phyloP scores from a whole-genome alignment of 352 stramenopile species.

The Globisporangium iwayamae region DNA sequence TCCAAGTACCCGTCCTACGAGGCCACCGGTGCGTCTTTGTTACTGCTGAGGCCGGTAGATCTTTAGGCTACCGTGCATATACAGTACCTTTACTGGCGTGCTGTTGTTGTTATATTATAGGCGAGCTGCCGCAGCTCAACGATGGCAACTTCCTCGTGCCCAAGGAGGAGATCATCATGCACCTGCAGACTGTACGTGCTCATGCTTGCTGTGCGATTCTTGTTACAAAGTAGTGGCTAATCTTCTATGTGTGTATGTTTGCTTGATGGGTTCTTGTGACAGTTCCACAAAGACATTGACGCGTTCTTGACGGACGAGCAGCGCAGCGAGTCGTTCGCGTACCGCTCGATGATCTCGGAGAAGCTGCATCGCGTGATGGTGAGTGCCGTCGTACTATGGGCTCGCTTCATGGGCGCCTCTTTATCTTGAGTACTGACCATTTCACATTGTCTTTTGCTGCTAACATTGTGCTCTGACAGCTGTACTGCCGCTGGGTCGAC shows the following conservation, averaged over 20 bases:
- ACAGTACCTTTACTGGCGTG: background rate
- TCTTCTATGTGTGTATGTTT: background rate
- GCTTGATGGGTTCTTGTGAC: background rate
- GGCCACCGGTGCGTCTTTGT: slow-evolving; percentile 45
- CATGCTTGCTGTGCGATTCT: background rate
- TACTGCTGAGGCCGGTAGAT: background rate
- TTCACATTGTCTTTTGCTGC: background rate
- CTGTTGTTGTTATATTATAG: slow-evolving; percentile 18
- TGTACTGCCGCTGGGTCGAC: slow-evolving; percentile 85
- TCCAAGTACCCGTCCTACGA: slow-evolving; percentile 80
- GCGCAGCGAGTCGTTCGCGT: slow-evolving; percentile 80
- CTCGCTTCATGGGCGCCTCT: background rate
- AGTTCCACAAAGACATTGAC: slow-evolving; percentile 85
- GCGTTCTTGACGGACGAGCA: slow-evolving; percentile 59
- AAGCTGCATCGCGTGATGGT: slow-evolving; percentile 80
- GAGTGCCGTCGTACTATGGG: background rate
- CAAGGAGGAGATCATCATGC: slow-evolving; percentile 83
- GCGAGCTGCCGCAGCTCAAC: slow-evolving; percentile 77
- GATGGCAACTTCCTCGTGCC: slow-evolving; percentile 86
- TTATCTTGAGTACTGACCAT: background rate
- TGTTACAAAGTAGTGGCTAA: background rate
- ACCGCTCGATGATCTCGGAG: slow-evolving; percentile 76
- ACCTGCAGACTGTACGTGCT: slow-evolving; percentile 68
- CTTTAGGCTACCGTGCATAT: background rate
- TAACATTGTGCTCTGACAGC: slow-evolving; percentile 13